Base-by-base conservation (phyloP, 2,329 filamentous ascomycete genomes). In the Fusarium sp. region DNA sequence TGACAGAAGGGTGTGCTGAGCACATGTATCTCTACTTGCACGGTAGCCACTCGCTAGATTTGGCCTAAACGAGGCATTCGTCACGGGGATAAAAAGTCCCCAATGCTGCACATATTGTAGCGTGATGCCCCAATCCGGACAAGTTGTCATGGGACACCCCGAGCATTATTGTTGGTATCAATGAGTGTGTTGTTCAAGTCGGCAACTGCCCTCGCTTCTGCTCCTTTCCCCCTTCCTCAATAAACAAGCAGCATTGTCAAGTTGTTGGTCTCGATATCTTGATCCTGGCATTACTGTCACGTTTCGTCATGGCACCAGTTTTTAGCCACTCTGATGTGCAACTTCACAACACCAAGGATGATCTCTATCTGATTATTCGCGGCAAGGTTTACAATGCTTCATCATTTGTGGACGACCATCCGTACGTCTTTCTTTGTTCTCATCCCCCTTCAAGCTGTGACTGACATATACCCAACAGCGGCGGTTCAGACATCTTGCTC, bases 351-450 rank as follows among this genome's bases (percentile, higher is more conserved):
- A 58, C 60, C 33, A 58, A 58, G 27, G 14, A 58, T 62, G 42
- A 62, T 44, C 60, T 62, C n/a, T 62, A 58, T 58, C 25, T 62
- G 33, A 50, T 62, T 29, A 58, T 62, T 14, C 53, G 54, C 33
- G 60, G 60, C 54, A 58, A 58, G 27, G 60, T 62, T 14, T 62
- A 62, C 44, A 29, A 62, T 11, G 42, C 25, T 44, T 51, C 60
- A 2, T 62, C 60, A 34, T 62, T 62, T 20, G 44, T 42, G 4
- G 42, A 58, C 5, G 60, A 62, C 25, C 60, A 62, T 36, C 60
- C 60, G 60, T 62, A 62, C 33, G 60, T 62, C 36, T 34, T 51
- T 29, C 53, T 29, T 40, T 13, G 11, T 55, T 40, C 33, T 29
- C 14, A 25, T 40, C 51, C 23, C 29, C 16, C 5, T 27, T 42